Base-by-base conservation (phyloP, 768 basidiomycete species). In the Lepiota venenata region DNA sequence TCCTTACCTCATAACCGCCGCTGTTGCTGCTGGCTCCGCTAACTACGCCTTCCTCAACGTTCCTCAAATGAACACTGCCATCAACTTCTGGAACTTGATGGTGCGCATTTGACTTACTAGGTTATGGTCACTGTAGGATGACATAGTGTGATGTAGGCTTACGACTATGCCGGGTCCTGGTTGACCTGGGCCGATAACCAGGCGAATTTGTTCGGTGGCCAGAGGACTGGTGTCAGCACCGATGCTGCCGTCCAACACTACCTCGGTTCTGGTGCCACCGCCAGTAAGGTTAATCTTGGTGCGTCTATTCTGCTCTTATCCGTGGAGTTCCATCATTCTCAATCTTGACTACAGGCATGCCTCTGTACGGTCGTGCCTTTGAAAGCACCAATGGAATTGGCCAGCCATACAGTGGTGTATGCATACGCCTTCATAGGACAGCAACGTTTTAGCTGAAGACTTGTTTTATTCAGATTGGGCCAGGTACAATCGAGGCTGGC, bases 71-170 rank as follows among this genome's bases (percentile, higher is more conserved):
- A 78, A 90, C 62, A 61, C 63, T 15, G 84, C 81, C 6, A 64
- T 93, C 47, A 78, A 74, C 43, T 88, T 83, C 71, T 92, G 89
- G 89, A 91, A 93, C 63, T 66, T 93, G 49, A 92, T 93, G 91
- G 87, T 82, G 42, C 20, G 64, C 22, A 1, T 5, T n/a, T 22
- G 3, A 48, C 20, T 42, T 12, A 42, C 32, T 56, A 45, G 29
- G 11, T 37, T 18, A 50, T 56, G 35, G 35, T 6, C 12, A 38
- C 16, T 15, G 3, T 39, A 41, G 35, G 25, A 14, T 48, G 15
- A 55, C 16, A n/a, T 25, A 7, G 12, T 16, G 12, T 43, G 14
- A 4, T 4, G 7, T 57, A 86, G 85, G 83, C 83, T 14, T 87
- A 87, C 58, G 86, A 90, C 64, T 91, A 88, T 64, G 79, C 88